Conservation (phyloP, 2,329 filamentous ascomycete species). For the Aaosphaeria pasadenensis region DNA sequence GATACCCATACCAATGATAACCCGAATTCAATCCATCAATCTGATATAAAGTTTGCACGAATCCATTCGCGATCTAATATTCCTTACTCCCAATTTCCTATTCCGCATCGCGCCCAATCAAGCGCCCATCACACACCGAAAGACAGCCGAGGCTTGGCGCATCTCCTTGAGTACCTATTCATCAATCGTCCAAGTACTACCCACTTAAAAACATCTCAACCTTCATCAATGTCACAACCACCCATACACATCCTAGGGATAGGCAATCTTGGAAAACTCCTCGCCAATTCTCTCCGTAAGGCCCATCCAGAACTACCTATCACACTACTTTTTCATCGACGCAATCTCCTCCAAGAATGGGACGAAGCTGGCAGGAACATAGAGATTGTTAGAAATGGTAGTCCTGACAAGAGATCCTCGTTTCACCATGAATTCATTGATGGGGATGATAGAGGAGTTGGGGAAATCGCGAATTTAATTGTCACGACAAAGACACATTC, state of each 20-base stretch:
- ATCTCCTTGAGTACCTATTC: too few species aligned
- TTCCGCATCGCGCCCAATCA: too few species aligned
- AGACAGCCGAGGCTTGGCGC: background rate
- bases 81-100: too few species aligned
- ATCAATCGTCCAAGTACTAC: too few species aligned
- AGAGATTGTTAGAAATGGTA: slow-evolving; percentile 42
- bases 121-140: too few species aligned
- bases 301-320: slow-evolving; percentile 62
- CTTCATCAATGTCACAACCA: slow-evolving; percentile 1
- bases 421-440: background rate
- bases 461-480: slow-evolving; percentile 65
- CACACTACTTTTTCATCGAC: slow-evolving; percentile 68
- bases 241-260: slow-evolving; percentile 70
- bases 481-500: slow-evolving; percentile 69
- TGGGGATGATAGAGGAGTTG: slow-evolving; percentile 13
- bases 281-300: slow-evolving; percentile 66
- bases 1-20: too few species aligned
- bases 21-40: too few species aligned
- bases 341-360: slow-evolving; percentile 43
- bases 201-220: background rate
- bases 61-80: too few species aligned
- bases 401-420: slow-evolving; percentile 31
- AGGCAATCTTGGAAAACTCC: slow-evolving; percentile 74
- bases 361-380: slow-evolving; percentile 37
- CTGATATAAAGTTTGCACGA: too few species aligned